Evolutionary conservation across 1,139 yeast species (phyloP).

Genomic region (Hemisphaericaspora subhashii): DNA sequence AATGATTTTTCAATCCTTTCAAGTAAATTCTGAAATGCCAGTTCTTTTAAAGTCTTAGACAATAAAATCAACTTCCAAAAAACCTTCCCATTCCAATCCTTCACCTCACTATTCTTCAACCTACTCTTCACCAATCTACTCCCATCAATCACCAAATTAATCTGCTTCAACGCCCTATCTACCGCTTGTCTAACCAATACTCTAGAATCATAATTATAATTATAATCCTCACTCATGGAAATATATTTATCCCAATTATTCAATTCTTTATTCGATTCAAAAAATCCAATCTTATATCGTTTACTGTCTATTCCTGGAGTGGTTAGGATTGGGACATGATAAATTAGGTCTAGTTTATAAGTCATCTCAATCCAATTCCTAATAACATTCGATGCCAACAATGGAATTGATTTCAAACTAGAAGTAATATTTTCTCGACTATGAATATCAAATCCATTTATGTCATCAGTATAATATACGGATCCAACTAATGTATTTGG

Average conservation of each 20-base stretch:
- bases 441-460: slow-evolving; percentile 3
- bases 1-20: slow-evolving; percentile 11
- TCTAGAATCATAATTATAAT: slow-evolving; percentile 14
- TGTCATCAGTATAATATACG: slow-evolving; percentile 16
- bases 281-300: slow-evolving; percentile 16
- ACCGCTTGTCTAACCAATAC: slow-evolving; percentile 9
- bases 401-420: slow-evolving; percentile 23
- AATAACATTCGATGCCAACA: slow-evolving; percentile 28
- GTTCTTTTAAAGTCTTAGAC: slow-evolving; percentile 12
- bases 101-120: slow-evolving; percentile 2
- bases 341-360: slow-evolving; percentile 17
- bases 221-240: slow-evolving; percentile 21
- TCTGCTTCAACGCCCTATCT: slow-evolving; percentile 11
- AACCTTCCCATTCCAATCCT: slow-evolving; percentile 3
- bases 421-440: no score
- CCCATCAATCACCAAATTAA: slow-evolving; percentile 8
- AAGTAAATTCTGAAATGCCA: slow-evolving; percentile 10
- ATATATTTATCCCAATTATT: slow-evolving; percentile 23
- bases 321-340: slow-evolving; percentile 33
- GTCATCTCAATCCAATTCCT: slow-evolving; percentile 31
- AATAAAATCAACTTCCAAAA: slow-evolving; percentile 14
- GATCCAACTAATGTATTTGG: slow-evolving; percentile 31
- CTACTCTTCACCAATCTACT: slow-evolving; percentile 5
- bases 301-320: slow-evolving; percentile 31
- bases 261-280: slow-evolving; percentile 8